A percentile compares a stretch with the other conserved stretches of the same genome.
Conservation (phyloP, 2,329 filamentous ascomycete species). For the Fusarium vanettenii region DNA sequence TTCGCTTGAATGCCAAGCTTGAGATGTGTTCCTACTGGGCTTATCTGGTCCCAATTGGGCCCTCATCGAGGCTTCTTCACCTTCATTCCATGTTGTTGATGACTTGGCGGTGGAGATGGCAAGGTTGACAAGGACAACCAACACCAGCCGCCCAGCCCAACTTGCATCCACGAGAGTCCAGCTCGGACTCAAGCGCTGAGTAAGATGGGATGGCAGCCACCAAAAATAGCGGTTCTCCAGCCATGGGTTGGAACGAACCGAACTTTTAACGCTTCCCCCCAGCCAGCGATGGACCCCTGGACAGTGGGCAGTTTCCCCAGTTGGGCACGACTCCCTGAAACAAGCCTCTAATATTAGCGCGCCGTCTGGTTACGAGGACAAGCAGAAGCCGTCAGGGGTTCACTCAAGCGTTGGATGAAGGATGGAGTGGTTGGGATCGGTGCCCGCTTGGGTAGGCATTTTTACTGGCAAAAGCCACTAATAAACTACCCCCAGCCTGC, state of each 20-base stretch:
- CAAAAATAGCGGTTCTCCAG: not conserved
- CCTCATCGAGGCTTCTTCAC: not conserved
- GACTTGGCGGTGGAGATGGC: not conserved
- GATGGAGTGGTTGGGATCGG: constrained; percentile 14
- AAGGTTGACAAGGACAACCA: not conserved
- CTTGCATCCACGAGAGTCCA: not conserved
- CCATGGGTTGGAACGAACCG: not conserved
- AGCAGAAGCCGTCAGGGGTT: constrained; percentile 25
- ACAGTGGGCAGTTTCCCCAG: constrained; percentile 18
- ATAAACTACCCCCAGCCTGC: not conserved
- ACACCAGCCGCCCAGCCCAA: constrained; percentile 4
- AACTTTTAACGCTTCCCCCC: not conserved
- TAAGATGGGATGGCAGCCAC: constrained; percentile 3
- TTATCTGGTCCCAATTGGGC: not conserved
- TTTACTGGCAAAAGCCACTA: constrained; percentile 7
- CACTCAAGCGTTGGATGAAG: not conserved
- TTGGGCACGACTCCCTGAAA: constrained; percentile 30
- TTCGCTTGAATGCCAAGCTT: not conserved
- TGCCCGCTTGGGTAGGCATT: not conserved
- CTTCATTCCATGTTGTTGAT: not conserved
- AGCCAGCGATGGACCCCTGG: constrained; percentile 18
- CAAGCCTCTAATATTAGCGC: constrained; percentile 33
- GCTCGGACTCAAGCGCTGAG: constrained; percentile 15
- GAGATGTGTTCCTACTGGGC: not conserved
- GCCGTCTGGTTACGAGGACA: constrained; percentile 22